Conservation (phyloP, 176 grass and related monocot genomes). For the Phoenix dactylifera region DNA sequence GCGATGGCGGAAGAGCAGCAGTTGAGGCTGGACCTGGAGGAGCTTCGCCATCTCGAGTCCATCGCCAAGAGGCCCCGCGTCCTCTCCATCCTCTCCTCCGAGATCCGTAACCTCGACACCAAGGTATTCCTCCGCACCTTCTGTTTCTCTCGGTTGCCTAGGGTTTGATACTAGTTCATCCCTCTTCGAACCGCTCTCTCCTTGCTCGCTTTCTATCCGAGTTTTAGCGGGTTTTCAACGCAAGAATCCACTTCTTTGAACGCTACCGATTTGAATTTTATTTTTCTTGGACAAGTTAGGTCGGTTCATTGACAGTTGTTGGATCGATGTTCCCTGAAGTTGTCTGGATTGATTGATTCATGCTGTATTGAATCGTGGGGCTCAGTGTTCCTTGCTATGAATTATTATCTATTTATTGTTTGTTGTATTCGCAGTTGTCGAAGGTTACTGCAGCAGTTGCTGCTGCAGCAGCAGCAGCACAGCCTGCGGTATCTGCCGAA, state of each 20-base stretch:
- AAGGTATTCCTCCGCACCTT: constrained; percentile 25
- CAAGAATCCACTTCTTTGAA: too few species aligned
- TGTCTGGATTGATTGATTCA: neutral
- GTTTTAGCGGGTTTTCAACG: too few species aligned
- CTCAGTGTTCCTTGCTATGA: neutral
- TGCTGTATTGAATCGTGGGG: neutral
- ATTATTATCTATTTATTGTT: neutral
- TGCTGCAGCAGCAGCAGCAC: constrained; percentile 15
- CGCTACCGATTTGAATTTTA: too few species aligned
- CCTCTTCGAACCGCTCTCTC: too few species aligned
- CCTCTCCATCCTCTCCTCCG: constrained; percentile 49
- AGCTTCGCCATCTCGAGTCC: constrained; percentile 55
- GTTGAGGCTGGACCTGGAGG: constrained; percentile 60
- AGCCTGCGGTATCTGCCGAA: constrained; percentile 5
- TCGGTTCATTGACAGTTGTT: too few species aligned
- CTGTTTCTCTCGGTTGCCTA: too few species aligned
- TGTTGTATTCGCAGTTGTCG: constrained; percentile 19
- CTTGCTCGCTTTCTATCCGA: too few species aligned
- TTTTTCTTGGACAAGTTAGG: too few species aligned
- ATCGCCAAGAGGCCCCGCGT: constrained; percentile 62
- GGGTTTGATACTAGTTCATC: too few species aligned
- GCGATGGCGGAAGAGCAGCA: constrained; percentile 42
- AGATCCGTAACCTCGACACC: constrained; percentile 57
- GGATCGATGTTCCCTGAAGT: too few species aligned
- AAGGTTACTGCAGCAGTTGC: constrained; percentile 9